Base-by-base conservation (phyloP, 768 basidiomycete species). In the Phylloporus scabripes region DNA sequence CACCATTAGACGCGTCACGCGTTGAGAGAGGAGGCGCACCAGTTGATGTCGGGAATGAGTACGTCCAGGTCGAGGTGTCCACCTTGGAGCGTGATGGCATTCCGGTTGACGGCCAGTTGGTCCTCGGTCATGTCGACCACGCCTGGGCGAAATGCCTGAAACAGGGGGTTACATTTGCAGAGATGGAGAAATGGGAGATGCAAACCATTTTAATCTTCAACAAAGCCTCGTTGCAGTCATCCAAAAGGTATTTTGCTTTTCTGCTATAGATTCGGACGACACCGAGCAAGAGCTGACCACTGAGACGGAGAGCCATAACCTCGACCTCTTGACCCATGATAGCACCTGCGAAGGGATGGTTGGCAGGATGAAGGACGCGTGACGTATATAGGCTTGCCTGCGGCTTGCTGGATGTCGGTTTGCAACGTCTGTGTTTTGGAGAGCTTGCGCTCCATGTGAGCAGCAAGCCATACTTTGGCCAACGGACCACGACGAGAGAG, bases 401-500 rank as follows among this genome's bases (percentile, higher is more conserved):
- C 92, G 47, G 90, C 88, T 65, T 97, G 83, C 56, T 87, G 92
- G 46, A 99, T 96, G 68, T 96, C 91, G 0, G 94, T 94, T 62
- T 93, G 89, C 2, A 96, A 72, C 1, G 95, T 92, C 67, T 95
- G 92, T 23, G 86, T 83, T 70, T 98, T 99, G 58, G 90, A 92
- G 61, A 99, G 83, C 74, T 97, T 97, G 62, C 92, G 83, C 70
- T 97, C 93, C 84, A 95, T 93, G 76, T 97, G 95, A 1, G 96
- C 95, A 36, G 95, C 94, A 46, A 99, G 85, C 96, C 96, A 99
- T 75, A 99, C 92, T 73, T 86, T 91, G 31, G 92, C 95, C 33
- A 99, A 75, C 4, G 95, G 91, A 38, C 95, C 94, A 48, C 92
- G 85, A 59, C 92, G 86, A 40, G 92, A 91, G 57, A 96, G 78